Percentiles rank a stretch among this genome's conserved stretches.
phyloP scores from a whole-genome alignment of 1,284 basidiomycete species.

The Apiotrichum sp. region DNA sequence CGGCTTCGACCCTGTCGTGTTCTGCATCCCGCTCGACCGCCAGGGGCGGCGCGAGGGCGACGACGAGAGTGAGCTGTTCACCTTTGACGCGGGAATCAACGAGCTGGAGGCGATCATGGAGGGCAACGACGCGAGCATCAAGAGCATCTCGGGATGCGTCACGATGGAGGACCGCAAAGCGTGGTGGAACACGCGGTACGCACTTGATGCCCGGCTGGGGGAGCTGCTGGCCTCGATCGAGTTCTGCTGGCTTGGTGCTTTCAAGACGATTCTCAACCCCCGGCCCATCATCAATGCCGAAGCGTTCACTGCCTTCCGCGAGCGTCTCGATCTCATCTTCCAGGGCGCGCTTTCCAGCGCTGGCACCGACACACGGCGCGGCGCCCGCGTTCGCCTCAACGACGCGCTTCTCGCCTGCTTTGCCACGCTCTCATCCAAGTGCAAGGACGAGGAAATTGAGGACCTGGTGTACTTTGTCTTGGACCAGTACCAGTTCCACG shows the following conservation, averaged over 20 bases:
- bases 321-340: slow-evolving; percentile 68
- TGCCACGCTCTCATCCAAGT: slow-evolving; percentile 69
- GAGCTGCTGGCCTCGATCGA: slow-evolving; percentile 79
- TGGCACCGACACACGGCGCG: slow-evolving; percentile 44
- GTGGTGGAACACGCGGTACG: slow-evolving; percentile 80
- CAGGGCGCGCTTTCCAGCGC: slow-evolving; percentile 57
- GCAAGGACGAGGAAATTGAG: slow-evolving; percentile 87
- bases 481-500: slow-evolving; percentile 89
- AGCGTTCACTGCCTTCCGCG: slow-evolving; percentile 55
- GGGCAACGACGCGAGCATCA: slow-evolving; percentile 52
- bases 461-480: slow-evolving; percentile 91
- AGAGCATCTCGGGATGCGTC: slow-evolving; percentile 46
- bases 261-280: slow-evolving; percentile 78
- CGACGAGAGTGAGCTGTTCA: slow-evolving; percentile 65
- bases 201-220: slow-evolving; percentile 69
- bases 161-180: slow-evolving; percentile 16
- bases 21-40: slow-evolving; percentile 74
- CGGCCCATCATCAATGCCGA: slow-evolving; percentile 51
- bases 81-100: slow-evolving; percentile 64
- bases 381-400: slow-evolving; percentile 55
- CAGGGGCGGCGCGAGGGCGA: slow-evolving; percentile 72
- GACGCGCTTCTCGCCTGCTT: slow-evolving; percentile 77
- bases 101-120: slow-evolving; percentile 75
- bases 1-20: slow-evolving; percentile 62
- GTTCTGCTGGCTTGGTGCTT: slow-evolving; percentile 93